Conservation (phyloP, 2,329 filamentous ascomycete species). For the Fusarium abutilonis region DNA sequence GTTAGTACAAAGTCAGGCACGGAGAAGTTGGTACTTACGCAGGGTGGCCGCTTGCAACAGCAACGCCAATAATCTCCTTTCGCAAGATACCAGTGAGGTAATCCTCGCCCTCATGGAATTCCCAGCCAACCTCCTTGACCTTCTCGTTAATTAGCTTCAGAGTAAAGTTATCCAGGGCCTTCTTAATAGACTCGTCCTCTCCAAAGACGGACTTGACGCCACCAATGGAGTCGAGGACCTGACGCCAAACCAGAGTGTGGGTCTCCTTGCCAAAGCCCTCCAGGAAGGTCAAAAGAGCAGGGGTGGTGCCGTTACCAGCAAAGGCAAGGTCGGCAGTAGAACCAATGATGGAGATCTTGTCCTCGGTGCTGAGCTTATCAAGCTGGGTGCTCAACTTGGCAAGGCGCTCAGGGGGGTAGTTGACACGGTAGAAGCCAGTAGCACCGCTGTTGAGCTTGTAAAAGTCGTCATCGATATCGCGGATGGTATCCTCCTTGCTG, state of each 20-base stretch:
- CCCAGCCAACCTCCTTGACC: conserved; percentile 85
- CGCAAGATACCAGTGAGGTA: conserved; percentile 85
- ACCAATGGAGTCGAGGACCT: conserved; percentile 79
- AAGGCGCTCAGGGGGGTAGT: conserved; percentile 87
- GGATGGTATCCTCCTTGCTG: conserved; percentile 79
- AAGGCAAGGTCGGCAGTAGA: conserved; percentile 90
- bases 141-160: conserved; percentile 79
- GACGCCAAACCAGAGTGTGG: conserved; percentile 89
- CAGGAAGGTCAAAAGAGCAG: conserved; percentile 83
- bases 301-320: conserved; percentile 83
- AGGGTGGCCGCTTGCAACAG: conserved; percentile 80
- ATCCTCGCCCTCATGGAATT: conserved; percentile 79
- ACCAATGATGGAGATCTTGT: conserved; percentile 92
- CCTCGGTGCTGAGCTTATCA: conserved; percentile 79
- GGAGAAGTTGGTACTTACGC: conserved; percentile 60
- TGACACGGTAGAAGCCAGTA: conserved; percentile 89
- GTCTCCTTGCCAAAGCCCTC: conserved; percentile 84
- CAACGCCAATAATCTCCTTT: conserved; percentile 79
- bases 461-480: conserved; percentile 78
- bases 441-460: conserved; percentile 95
- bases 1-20: conserved; percentile 36
- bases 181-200: conserved; percentile 75
- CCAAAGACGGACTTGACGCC: conserved; percentile 87
- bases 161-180: conserved; percentile 80
- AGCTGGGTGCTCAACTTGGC: conserved; percentile 81